These are phyloP conservation scores for Xenosphaeropsis pyriputrescens DNA, from an alignment of 2,329 filamentous ascomycete species.

Conservation along the genomic window DNA sequence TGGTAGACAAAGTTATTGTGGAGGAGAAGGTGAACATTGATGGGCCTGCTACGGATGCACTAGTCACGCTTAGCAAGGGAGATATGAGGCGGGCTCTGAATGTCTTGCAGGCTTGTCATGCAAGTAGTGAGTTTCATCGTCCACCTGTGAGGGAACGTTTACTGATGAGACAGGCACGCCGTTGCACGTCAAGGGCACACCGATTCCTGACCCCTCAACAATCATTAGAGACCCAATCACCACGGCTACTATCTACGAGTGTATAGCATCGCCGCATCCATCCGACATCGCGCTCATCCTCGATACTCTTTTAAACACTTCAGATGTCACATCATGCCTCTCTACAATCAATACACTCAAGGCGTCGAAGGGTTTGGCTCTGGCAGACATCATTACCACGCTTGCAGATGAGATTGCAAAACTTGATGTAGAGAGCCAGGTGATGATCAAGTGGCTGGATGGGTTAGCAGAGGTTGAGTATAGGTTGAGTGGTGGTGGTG, in stretches of 20 bases:
- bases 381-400: constrained; percentile 87
- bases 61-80: constrained; percentile 80
- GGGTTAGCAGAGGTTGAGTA: constrained; percentile 90
- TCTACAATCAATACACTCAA: constrained; percentile 83
- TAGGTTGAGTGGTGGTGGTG: constrained; percentile 73
- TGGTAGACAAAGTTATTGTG: constrained; percentile 82
- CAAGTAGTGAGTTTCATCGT: constrained; percentile 50
- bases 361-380: constrained; percentile 66
- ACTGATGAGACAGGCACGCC: constrained; percentile 43
- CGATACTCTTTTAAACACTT: constrained; percentile 66
- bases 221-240: constrained; percentile 76
- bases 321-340: constrained; percentile 80
- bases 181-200: constrained; percentile 41
- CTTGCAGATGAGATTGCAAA: constrained; percentile 70
- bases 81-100: constrained; percentile 94
- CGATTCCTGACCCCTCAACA: constrained; percentile 45
- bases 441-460: constrained; percentile 82
- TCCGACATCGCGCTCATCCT: constrained; percentile 76
- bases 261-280: constrained; percentile 88
- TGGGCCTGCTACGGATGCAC: constrained; percentile 63
- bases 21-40: constrained; percentile 79
- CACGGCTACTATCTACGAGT: constrained; percentile 88
- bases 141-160: constrained; percentile 1
- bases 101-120: constrained; percentile 91
- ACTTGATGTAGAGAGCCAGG: constrained; percentile 73